Evolutionary conservation across 495 filamentous ascomycete species (phyloP).

Genomic region (Cercophora samala): DNA sequence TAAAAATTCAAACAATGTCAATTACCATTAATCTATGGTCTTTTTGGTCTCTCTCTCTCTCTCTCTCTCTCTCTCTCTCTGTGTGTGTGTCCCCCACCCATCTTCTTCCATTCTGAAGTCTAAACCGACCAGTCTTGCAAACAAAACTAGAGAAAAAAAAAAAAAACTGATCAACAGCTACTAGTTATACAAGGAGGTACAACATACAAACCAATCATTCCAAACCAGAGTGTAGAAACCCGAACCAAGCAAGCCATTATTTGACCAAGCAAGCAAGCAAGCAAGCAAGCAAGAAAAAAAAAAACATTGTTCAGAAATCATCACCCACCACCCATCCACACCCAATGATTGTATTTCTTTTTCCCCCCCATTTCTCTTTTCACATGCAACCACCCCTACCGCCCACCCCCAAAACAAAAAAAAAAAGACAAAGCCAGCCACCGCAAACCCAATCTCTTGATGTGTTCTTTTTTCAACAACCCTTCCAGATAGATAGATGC

Average conservation of each 20-base stretch:
- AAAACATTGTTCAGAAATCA: too few species aligned
- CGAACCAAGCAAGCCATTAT: too few species aligned
- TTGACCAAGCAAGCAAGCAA: not conserved
- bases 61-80: not conserved
- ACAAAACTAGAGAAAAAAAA: not conserved
- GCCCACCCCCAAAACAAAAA: not conserved
- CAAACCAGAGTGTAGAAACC: too few species aligned
- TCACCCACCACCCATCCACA: not conserved
- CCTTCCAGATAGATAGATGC: too few species aligned
- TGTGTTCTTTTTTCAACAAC: not conserved
- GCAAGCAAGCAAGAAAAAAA: not conserved
- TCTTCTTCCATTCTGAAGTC: not conserved
- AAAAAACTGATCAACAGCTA: not conserved
- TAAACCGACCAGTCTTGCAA: not conserved
- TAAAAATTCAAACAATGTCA: not conserved
- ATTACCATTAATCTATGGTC: not conserved
- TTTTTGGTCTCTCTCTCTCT: not conserved
- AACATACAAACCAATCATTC: not conserved
- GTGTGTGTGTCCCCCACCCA: too few species aligned
- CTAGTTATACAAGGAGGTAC: not conserved
- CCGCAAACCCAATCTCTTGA: slow-evolving; percentile 8
- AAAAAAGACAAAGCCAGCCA: not conserved
- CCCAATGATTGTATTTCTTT: not conserved
- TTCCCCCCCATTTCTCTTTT: too few species aligned
- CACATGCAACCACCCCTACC: too few species aligned